Percentiles rank a stretch among this genome's conserved stretches.
These are phyloP conservation scores for Umbelopsis isabellina DNA, from an alignment of 192 early-diverging fungal species.

Conservation along the genomic window DNA sequence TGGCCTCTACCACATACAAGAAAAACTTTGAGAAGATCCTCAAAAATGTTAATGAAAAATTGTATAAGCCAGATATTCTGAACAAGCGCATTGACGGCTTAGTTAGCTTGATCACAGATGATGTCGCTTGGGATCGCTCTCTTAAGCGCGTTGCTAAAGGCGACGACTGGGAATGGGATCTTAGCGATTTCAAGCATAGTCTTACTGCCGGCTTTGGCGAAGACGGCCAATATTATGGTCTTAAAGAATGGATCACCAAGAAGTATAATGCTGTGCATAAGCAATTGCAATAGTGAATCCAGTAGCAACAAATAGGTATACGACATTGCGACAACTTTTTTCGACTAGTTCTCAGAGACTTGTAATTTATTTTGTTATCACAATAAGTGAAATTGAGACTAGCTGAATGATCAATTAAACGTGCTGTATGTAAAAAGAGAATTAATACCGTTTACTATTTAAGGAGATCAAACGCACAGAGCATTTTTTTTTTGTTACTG, in stretches of 20 bases:
- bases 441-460: too few relatives aligned
- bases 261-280: constrained; percentile 17
- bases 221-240: constrained; percentile 10
- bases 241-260: constrained; percentile 25
- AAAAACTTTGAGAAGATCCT: constrained; percentile 39
- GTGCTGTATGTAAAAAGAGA: too few relatives aligned
- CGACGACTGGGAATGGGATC: constrained; percentile 13
- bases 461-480: too few relatives aligned
- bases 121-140: constrained; percentile 43
- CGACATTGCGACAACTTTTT: background rate
- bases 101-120: constrained; percentile 37
- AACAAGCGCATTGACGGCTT: constrained; percentile 31
- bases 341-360: background rate
- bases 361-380: too few relatives aligned
- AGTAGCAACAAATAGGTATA: too few relatives aligned
- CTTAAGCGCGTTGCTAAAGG: constrained; percentile 22
- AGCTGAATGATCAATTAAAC: too few relatives aligned
- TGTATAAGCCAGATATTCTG: constrained; percentile 39
- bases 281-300: background rate
- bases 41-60: constrained; percentile 29
- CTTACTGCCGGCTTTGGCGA: constrained; percentile 7
- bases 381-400: too few relatives aligned
- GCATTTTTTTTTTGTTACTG: too few relatives aligned
- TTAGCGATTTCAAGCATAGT: constrained; percentile 3
- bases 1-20: constrained; percentile 38